Evolutionary conservation across 129 eudicot species (phyloP).

Genomic region (Oenanthe sinensis): DNA sequence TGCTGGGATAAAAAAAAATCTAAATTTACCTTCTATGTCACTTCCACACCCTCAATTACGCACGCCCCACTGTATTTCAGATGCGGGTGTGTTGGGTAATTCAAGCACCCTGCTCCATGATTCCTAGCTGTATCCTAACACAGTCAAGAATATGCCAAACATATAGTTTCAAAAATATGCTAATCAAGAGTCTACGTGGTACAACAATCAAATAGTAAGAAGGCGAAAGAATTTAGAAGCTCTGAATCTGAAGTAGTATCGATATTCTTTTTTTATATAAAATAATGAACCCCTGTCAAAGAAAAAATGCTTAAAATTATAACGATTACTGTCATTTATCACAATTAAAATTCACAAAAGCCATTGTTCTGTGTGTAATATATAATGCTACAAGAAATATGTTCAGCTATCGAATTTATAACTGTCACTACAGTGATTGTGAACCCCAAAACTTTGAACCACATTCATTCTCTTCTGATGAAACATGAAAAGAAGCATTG

Average conservation of each 20-base stretch:
- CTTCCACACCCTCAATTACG: neutral
- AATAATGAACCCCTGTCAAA: neutral
- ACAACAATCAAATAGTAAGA: neutral
- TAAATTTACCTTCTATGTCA: neutral
- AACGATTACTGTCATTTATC: neutral
- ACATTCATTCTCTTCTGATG: conserved; percentile 11
- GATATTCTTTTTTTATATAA: neutral
- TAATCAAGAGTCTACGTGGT: neutral
- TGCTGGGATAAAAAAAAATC: too few species aligned
- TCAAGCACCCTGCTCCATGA: neutral
- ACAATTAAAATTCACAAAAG: neutral
- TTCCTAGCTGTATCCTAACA: neutral
- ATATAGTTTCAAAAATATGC: neutral
- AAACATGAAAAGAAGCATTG: conserved; percentile 22
- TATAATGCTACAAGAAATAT: neutral
- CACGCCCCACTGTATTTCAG: neutral
- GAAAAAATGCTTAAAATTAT: neutral
- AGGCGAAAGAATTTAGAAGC: neutral
- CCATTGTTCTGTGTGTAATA: conserved; percentile 1
- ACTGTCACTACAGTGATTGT: conserved; percentile 22
- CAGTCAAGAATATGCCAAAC: neutral
- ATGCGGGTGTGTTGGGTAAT: too few species aligned
- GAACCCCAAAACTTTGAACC: conserved; percentile 59
- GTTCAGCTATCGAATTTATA: conserved; percentile 32
- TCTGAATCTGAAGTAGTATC: neutral